A percentile compares a stretch with the other conserved stretches of the same genome.
Evolutionary conservation across 257 asterid genomes (phyloP).

Genomic region (Scutellaria baicalensis): DNA sequence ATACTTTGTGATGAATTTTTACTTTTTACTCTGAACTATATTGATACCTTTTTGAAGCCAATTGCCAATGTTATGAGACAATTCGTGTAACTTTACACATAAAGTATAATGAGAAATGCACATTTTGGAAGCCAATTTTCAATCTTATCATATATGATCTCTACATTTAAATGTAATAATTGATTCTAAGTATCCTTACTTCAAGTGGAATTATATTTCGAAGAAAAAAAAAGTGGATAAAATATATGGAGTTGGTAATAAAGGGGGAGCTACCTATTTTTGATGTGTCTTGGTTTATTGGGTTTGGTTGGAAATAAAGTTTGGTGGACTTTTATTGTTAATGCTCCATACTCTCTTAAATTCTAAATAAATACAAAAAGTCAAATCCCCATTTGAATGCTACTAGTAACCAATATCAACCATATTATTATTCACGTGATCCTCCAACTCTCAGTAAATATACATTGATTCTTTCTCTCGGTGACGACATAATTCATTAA

Average conservation of each 20-base stretch:
- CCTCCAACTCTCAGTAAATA: not conserved
- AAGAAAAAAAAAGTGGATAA: not conserved
- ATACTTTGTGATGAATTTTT: too few relatives aligned
- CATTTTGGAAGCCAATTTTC: not conserved
- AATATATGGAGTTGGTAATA: not conserved
- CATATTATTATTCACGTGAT: constrained; percentile 4
- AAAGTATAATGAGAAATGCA: not conserved
- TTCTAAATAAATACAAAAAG: not conserved
- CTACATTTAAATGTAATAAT: not conserved
- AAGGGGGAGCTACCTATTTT: not conserved
- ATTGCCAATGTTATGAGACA: too few relatives aligned
- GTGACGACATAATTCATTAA: not conserved
- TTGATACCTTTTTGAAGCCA: too few relatives aligned
- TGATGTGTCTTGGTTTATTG: not conserved
- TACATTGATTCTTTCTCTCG: not conserved
- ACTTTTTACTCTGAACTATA: too few relatives aligned
- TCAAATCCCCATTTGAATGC: constrained; percentile 11
- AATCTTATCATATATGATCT: not conserved
- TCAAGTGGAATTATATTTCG: not conserved
- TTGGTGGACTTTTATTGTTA: constrained; percentile 8
- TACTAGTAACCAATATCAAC: not conserved
- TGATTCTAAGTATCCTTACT: too few relatives aligned
- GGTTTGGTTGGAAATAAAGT: not conserved
- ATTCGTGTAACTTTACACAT: too few relatives aligned
- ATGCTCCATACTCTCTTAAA: not conserved